Conservation (phyloP, 2,329 filamentous ascomycete genomes). For the Cladosporium velox region DNA sequence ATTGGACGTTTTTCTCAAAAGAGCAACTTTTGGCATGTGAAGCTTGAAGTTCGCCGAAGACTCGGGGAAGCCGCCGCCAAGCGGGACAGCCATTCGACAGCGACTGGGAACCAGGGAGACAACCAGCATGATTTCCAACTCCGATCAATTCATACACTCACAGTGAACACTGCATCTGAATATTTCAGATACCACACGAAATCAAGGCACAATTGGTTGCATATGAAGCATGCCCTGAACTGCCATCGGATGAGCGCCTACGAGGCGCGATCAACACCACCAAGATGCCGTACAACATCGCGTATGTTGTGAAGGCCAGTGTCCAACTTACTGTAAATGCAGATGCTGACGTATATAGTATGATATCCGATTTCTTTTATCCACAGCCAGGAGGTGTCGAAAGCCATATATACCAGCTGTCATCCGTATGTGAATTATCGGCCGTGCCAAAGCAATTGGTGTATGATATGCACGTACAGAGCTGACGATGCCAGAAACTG, state of each 20-base stretch:
- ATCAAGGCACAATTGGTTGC: neutral
- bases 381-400: constrained; percentile 93
- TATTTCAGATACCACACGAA: neutral
- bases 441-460: neutral
- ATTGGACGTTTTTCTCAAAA: constrained; percentile 5
- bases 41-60: constrained; percentile 9
- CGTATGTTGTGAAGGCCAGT: constrained; percentile 47
- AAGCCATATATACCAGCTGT: constrained; percentile 97
- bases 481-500: constrained; percentile 65
- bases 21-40: constrained; percentile 17
- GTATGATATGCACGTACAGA: neutral
- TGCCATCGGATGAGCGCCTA: constrained; percentile 25
- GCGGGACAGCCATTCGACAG: neutral
- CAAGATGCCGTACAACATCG: constrained; percentile 69
- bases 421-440: constrained; percentile 59
- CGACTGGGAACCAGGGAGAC: neutral
- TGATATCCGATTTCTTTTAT: constrained; percentile 99
- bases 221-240: constrained; percentile 3
- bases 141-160: neutral
- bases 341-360: constrained; percentile 51
- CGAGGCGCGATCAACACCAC: constrained; percentile 20
- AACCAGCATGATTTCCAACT: neutral
- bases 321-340: neutral
- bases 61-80: constrained; percentile 16
- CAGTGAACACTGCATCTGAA: neutral